These are phyloP conservation scores for Boeremia exigua DNA, from an alignment of 2,329 filamentous ascomycete species.

Conservation along the genomic window DNA sequence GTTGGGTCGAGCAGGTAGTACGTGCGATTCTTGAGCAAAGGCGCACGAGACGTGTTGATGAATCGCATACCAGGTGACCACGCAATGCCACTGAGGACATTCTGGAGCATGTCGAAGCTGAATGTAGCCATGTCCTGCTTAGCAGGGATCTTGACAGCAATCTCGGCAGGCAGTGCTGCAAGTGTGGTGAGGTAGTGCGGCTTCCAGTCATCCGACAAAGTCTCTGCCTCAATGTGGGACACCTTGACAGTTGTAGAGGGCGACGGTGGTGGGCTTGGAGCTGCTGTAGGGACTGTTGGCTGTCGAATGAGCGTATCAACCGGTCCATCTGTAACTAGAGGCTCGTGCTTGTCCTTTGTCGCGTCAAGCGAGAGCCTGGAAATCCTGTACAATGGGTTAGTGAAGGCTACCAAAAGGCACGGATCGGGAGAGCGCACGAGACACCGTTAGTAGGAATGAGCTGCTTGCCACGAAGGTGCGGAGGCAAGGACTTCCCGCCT, in stretches of 20 bases:
- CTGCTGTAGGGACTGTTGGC: conserved; percentile 5
- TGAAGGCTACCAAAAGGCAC: not conserved
- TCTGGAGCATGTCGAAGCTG: conserved; percentile 46
- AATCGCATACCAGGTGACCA: conserved; percentile 53
- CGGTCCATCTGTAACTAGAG: conserved; percentile 29
- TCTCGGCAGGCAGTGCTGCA: conserved; percentile 16
- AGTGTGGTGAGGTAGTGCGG: conserved; percentile 47
- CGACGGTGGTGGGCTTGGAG: conserved; percentile 20
- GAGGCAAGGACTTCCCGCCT: conserved; percentile 23
- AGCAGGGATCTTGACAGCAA: conserved; percentile 28
- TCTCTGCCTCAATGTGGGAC: conserved; percentile 1
- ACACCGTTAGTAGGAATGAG: not conserved
- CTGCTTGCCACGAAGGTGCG: conserved; percentile 23
- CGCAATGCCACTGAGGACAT: conserved; percentile 44
- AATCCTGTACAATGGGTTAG: conserved; percentile 10
- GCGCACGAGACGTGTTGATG: conserved; percentile 28
- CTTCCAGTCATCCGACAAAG: conserved; percentile 40
- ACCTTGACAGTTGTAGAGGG: conserved; percentile 15
- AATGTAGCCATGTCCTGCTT: conserved; percentile 43
- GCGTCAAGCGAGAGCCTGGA: conserved; percentile 1
- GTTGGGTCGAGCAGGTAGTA: conserved; percentile 52
- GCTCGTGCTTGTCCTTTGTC: conserved; percentile 9
- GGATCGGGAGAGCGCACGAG: conserved; percentile 6
- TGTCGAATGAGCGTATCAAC: conserved; percentile 21
- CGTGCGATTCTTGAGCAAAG: conserved; percentile 41